These are phyloP conservation scores for Paralagenidium karlingii DNA, from an alignment of 352 stramenopile species.

Conservation along the genomic window DNA sequence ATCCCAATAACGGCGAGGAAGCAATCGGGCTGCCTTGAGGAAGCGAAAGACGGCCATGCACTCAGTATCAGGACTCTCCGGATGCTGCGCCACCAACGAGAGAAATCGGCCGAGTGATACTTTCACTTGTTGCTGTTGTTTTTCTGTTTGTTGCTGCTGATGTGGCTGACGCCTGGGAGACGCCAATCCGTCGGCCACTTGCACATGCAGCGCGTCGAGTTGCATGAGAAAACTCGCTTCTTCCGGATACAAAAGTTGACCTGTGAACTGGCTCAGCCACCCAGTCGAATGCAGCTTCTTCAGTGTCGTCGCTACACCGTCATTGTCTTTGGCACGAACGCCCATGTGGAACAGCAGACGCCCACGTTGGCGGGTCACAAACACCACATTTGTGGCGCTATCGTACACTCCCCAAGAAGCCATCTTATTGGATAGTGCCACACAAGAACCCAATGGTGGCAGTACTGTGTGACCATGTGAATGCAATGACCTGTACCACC, in stretches of 20 bases:
- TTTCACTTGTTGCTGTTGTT: too few relatives aligned
- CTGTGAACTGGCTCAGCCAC: conserved; percentile 37
- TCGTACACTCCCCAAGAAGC: conserved; percentile 65
- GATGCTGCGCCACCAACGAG: background rate
- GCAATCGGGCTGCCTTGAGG: too few relatives aligned
- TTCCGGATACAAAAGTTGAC: conserved; percentile 48
- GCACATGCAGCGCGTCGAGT: conserved; percentile 30
- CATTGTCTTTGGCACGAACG: conserved; percentile 9
- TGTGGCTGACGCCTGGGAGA: background rate
- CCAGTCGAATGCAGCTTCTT: conserved; percentile 11
- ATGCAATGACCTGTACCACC: too few relatives aligned
- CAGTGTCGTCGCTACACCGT: background rate
- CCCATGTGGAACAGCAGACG: conserved; percentile 70
- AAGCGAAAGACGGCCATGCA: conserved; percentile 3
- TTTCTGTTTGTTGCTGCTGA: background rate
- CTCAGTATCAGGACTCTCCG: conserved; percentile 10
- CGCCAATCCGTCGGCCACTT: conserved; percentile 4
- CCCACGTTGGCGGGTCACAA: conserved; percentile 53
- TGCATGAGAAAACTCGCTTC: conserved; percentile 52
- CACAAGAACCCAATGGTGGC: too few relatives aligned
- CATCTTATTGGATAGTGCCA: too few relatives aligned
- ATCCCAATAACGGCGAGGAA: too few relatives aligned
- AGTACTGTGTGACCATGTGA: too few relatives aligned
- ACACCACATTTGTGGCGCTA: conserved; percentile 28
- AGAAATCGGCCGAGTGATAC: too few relatives aligned